These are phyloP conservation scores for Penicillium coffeae DNA, from an alignment of 495 filamentous ascomycete genomes.

Conservation along the genomic window DNA sequence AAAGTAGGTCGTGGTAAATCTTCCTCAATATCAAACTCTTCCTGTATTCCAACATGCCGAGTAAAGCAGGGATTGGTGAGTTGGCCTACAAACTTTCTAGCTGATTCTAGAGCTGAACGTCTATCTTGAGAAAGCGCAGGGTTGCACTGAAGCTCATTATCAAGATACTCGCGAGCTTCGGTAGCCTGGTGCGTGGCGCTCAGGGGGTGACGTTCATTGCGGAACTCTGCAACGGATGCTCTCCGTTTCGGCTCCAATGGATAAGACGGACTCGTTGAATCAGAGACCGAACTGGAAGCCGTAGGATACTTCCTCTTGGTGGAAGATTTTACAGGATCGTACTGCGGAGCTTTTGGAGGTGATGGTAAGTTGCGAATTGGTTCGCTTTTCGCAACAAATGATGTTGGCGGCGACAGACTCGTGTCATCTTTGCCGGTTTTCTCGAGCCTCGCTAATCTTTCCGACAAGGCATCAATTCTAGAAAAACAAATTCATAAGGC, in stretches of 20 bases:
- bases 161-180: slow-evolving; percentile 26
- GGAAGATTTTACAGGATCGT: background rate
- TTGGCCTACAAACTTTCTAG: slow-evolving; percentile 21
- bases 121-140: slow-evolving; percentile 24
- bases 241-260: slow-evolving; percentile 7
- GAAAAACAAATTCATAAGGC: slow-evolving; percentile 3
- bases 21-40: slow-evolving; percentile 13
- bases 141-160: slow-evolving; percentile 28
- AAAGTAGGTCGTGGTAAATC: slow-evolving; percentile 13
- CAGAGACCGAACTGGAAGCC: background rate
- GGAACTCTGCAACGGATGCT: slow-evolving; percentile 9
- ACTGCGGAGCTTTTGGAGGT: slow-evolving; percentile 6
- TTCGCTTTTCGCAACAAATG: slow-evolving; percentile 5
- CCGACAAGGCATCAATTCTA: slow-evolving; percentile 20
- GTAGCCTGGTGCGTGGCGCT: slow-evolving; percentile 20
- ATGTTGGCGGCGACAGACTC: slow-evolving; percentile 9
- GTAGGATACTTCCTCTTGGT: slow-evolving; percentile 9
- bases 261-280: background rate
- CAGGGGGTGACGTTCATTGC: slow-evolving; percentile 17
- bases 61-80: slow-evolving; percentile 17
- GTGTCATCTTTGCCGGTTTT: slow-evolving; percentile 6
- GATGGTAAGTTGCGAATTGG: background rate
- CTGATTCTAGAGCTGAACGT: slow-evolving; percentile 21
- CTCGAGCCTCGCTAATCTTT: slow-evolving; percentile 21
- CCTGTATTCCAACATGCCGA: slow-evolving; percentile 8